Evolutionary conservation across 176 grass and related monocot species (phyloP).

Genomic region (Lolium multiflorum): DNA sequence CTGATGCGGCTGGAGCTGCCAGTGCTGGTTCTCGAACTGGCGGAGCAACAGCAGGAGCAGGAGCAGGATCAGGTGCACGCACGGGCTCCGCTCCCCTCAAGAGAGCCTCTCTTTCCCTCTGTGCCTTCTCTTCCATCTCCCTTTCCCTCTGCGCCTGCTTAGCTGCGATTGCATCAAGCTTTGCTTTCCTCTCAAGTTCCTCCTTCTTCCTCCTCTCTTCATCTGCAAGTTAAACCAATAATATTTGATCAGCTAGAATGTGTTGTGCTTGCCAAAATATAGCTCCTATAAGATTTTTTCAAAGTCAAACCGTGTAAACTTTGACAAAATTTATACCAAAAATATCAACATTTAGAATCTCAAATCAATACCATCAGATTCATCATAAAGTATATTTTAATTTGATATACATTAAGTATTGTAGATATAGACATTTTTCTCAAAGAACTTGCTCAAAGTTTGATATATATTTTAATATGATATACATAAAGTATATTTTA

Average conservation of each 20-base stretch:
- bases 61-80: conserved; percentile 1
- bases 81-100: conserved; percentile 44
- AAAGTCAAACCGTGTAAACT: no score
- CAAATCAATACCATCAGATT: no score
- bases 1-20: conserved; percentile 39
- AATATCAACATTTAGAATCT: no score
- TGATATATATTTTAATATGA: no score
- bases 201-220: conserved; percentile 87
- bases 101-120: conserved; percentile 54
- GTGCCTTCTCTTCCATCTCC: conserved; percentile 82
- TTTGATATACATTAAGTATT: no score
- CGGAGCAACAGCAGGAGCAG: conserved; percentile 29
- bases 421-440: no score
- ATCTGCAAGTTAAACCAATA: conserved; percentile 55
- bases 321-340: no score
- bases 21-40: conserved; percentile 45
- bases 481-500: no score
- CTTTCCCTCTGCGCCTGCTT: conserved; percentile 74
- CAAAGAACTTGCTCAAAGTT: no score
- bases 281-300: no score
- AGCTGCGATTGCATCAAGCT: conserved; percentile 84
- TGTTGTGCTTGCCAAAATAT: neutral
- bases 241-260: neutral
- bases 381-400: no score
- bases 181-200: conserved; percentile 77